Base-by-base conservation (phyloP, 306 rosid genomes). In the Purshia tridentata region DNA sequence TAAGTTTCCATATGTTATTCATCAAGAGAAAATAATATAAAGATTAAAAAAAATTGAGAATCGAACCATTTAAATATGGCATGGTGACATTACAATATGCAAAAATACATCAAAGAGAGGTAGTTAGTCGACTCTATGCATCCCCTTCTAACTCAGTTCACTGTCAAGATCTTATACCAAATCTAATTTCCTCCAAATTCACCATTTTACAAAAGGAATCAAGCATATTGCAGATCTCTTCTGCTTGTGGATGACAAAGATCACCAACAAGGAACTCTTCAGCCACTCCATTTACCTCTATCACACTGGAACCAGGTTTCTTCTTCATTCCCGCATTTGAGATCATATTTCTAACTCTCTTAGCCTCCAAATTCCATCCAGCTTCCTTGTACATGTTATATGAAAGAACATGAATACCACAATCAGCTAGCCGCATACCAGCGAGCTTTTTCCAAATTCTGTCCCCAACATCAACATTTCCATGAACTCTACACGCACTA, bases 231-330 rank as follows among this genome's bases (percentile, higher is more conserved):
- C 69, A 77, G 41, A 91, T 86, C 77, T 91, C 82, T 35, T 72
- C 84, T 64, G 90, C 88, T 48, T 68, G 86, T 22, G 96, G 88
- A 82, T 88, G 97, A 84, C 87, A 81, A 52, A 81, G 86, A 80
- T 86, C 93, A 60, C 90, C 97, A 3, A 89, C 92, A 59, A 87
- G 83, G 79, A 93, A 89, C 81, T 91, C 98, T 76, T 93, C 81
- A 62, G 91, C 87, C 65, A 77, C 76, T 61, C 90, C 84, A 65
- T 87, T 84, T 20, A 91, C 86, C 84, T 91, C 94, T 73, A 88
- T 83, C 68, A 89, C 86, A 64, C 96, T 93, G 77, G 94, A 93
- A 42, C 97, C 98, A 0, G 96, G 97, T 71, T 76, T 81, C 85
- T 91, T 93, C 59, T 65, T 77, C 86, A 86, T 78, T 83, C 94